Evolutionary conservation across 129 eudicot genomes (phyloP).

Genomic region (Artemisia annua): DNA sequence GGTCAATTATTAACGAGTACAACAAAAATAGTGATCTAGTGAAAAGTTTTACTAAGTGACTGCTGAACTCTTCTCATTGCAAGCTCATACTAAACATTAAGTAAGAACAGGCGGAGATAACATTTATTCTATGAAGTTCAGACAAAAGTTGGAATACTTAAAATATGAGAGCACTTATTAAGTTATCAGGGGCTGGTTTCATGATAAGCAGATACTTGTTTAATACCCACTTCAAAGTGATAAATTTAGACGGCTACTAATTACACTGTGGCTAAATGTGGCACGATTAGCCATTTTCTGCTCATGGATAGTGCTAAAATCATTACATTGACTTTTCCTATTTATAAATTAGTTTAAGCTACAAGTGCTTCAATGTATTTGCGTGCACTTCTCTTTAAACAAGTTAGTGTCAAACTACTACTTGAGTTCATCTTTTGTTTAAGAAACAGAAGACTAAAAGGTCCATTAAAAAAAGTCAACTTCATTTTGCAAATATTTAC

Average conservation of each 20-base stretch:
- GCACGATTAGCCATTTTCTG: conserved; percentile 32
- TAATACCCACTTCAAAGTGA: conserved; percentile 18
- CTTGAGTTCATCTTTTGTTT: conserved; percentile 1
- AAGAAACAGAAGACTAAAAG: conserved; percentile 9
- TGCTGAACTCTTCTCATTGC: neutral
- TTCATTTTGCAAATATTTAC: conserved; percentile 13
- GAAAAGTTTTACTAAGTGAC: neutral
- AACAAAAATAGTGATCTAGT: neutral
- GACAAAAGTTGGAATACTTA: conserved; percentile 12
- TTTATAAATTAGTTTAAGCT: conserved; percentile 2
- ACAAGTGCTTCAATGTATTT: conserved; percentile 4
- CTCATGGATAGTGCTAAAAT: conserved; percentile 20
- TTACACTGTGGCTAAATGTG: conserved; percentile 24
- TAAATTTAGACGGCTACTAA: neutral
- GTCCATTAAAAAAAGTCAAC: conserved; percentile 16
- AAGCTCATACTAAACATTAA: neutral
- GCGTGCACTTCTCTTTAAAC: conserved; percentile 8
- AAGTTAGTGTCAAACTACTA: conserved; percentile 22
- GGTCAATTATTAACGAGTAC: neutral
- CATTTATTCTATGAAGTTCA: neutral
- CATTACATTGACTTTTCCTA: conserved; percentile 9
- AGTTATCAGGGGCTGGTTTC: conserved; percentile 18
- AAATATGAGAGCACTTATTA: conserved; percentile 10
- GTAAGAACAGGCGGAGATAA: neutral
- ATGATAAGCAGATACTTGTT: conserved; percentile 17